Percentiles rank a stretch among this genome's conserved stretches.
Evolutionary conservation across 176 grass and related monocot species (phyloP).

Genomic region (Tuctoria greenei): DNA sequence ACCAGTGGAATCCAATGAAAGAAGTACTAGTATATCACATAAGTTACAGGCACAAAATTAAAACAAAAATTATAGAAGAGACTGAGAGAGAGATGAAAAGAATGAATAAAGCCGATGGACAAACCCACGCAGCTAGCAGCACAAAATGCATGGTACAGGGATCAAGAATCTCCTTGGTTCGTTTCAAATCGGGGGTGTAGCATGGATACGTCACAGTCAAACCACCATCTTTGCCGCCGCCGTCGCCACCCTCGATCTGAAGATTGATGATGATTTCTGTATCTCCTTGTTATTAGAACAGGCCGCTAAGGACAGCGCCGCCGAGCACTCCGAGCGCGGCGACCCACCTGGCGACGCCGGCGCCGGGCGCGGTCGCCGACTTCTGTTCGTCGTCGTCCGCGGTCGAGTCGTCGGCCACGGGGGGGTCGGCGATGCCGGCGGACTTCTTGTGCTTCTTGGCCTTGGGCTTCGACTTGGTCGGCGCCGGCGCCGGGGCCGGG

Average conservation of each 20-base stretch:
- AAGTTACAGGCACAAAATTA: slow-evolving; percentile 40
- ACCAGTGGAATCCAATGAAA: slow-evolving; percentile 1
- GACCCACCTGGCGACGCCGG: slow-evolving; percentile 35
- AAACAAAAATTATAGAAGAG: background rate
- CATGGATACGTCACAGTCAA: background rate
- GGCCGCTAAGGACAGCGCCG: slow-evolving; percentile 3
- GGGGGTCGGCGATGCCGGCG: slow-evolving; percentile 42
- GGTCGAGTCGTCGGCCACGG: slow-evolving; percentile 14
- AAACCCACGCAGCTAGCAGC: slow-evolving; percentile 28
- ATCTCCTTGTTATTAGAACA: slow-evolving; percentile 9
- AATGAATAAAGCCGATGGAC: slow-evolving; percentile 53
- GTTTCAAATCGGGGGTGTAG: slow-evolving; percentile 1
- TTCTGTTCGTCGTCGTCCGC: slow-evolving; percentile 9
- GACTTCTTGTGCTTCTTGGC: slow-evolving; percentile 60
- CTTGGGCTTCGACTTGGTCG: slow-evolving; percentile 50
- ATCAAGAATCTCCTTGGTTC: background rate
- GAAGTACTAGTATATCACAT: slow-evolving; percentile 44
- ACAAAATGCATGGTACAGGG: slow-evolving; percentile 38
- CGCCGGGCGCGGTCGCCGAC: slow-evolving; percentile 1
- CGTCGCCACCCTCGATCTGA: background rate
- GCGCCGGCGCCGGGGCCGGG: slow-evolving; percentile 26
- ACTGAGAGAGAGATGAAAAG: background rate
- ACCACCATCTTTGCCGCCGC: background rate
- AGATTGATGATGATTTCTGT: background rate
- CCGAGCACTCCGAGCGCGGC: slow-evolving; percentile 18